phyloP scores from a whole-genome alignment of 139 green algal species.

The Deuterostichococcus epilithicus region DNA sequence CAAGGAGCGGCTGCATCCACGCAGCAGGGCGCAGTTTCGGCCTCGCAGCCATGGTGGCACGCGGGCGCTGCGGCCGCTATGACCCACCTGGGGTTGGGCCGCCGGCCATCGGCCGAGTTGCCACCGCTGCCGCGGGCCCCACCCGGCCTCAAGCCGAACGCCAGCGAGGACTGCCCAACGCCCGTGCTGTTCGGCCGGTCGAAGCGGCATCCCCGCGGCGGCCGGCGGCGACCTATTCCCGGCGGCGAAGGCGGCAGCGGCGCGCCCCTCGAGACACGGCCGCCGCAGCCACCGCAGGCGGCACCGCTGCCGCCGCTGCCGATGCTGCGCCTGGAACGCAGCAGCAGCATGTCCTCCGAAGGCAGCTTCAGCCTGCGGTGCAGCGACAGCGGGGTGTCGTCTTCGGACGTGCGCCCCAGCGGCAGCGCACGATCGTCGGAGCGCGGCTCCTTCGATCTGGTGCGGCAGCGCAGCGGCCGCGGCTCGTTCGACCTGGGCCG shows the following conservation, averaged over 20 bases:
- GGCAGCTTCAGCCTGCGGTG: neutral
- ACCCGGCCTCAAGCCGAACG: too few relatives aligned
- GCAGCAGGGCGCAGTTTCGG: neutral
- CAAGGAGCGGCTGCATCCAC: too few relatives aligned
- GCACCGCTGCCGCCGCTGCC: neutral
- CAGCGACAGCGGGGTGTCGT: neutral
- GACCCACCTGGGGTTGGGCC: neutral
- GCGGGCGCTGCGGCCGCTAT: too few relatives aligned
- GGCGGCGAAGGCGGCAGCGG: neutral
- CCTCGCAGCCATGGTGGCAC: neutral
- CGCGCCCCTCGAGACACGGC: too few relatives aligned
- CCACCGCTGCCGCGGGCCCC: neutral
- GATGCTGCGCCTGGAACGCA: neutral
- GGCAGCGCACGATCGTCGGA: neutral
- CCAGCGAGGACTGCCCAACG: too few relatives aligned
- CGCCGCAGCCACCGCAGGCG: neutral
- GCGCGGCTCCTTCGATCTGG: neutral
- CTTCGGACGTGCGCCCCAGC: neutral
- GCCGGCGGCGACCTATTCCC: too few relatives aligned
- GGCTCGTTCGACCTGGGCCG: neutral
- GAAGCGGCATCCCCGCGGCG: too few relatives aligned
- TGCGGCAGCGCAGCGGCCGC: neutral
- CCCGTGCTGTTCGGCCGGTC: too few relatives aligned
- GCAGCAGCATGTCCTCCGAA: neutral
- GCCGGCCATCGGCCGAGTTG: neutral